Base-by-base conservation (phyloP, 164 flowering plant species). In the Akebia trifoliata region DNA sequence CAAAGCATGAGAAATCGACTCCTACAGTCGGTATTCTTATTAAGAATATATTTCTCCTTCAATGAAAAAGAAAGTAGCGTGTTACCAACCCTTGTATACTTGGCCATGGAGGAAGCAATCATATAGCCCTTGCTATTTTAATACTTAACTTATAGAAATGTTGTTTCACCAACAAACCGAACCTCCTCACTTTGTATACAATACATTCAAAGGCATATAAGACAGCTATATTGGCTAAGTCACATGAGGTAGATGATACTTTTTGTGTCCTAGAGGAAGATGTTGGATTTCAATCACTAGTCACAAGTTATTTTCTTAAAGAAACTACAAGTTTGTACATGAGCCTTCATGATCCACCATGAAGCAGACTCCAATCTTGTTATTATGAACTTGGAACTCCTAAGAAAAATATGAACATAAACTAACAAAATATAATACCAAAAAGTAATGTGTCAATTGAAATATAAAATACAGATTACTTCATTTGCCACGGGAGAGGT, bases 401-500 rank as follows among this genome's bases (percentile, higher is more conserved):
- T 44, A 44, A 11, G n/a, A 44, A 12, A 1, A 21, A 44, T 6
- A 44, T 21, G 12, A 7, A 44, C 48, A 6, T 4, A 30, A 15
- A 0, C 38, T n/a, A 10, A 8, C 22, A 30, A 31, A 8, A 29
- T 11, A 31, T 17, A 21, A 21, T 44, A 5, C 26, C 11, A 44
- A 1, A 37, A n/a, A n/a, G n/a, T n/a, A n/a, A n/a, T 7, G 11
- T 3, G 7, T n/a, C 7, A 0, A 29, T 4, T n/a, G 32, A 22
- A 30, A 10, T 8, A 26, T n/a, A 42, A 42, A 43, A 4, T 22
- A 30, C 35, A 24, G 22, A 73, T 34, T 61, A 90, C 99, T 91
- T 94, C 97, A 67, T 71, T 67, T 61, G 84, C 90, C 61, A 94
- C 99, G 0, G 97, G 97, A 62, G 99, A 94, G 24, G 67, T 78